Percentiles rank a stretch among this genome's conserved stretches.
phyloP scores from a whole-genome alignment of 139 green algal species.

The Diplosphaera chodatii region DNA sequence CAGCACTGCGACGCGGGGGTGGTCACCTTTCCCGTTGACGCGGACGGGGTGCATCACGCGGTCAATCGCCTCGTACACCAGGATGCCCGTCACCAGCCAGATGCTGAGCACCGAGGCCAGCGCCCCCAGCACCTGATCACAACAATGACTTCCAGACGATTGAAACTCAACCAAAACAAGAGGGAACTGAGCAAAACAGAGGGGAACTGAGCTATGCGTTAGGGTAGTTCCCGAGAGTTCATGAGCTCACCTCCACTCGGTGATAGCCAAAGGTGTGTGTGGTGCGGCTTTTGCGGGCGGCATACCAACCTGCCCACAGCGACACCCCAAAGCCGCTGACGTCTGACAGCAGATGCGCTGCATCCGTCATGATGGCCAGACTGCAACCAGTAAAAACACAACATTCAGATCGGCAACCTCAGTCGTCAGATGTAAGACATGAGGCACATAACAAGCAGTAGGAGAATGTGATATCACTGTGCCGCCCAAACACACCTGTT shows the following conservation, averaged over 20 bases:
- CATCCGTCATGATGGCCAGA: slow-evolving; percentile 91
- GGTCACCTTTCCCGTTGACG: slow-evolving; percentile 74
- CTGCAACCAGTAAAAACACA: slow-evolving; percentile 28
- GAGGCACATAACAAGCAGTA: too few relatives aligned
- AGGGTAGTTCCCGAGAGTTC: slow-evolving; percentile 40
- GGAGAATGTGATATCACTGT: too few relatives aligned
- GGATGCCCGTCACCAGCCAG: slow-evolving; percentile 83
- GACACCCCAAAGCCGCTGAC: slow-evolving; percentile 77
- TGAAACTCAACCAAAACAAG: too few relatives aligned
- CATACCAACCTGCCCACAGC: slow-evolving; percentile 55
- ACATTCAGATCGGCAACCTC: too few relatives aligned
- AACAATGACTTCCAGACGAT: too few relatives aligned
- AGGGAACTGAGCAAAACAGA: too few relatives aligned
- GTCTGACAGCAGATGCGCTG: slow-evolving; percentile 92
- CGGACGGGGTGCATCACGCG: slow-evolving; percentile 49
- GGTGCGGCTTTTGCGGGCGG: slow-evolving; percentile 4
- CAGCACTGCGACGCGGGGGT: too few relatives aligned
- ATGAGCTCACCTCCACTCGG: slow-evolving; percentile 74
- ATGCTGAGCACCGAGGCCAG: slow-evolving; percentile 79
- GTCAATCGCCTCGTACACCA: slow-evolving; percentile 81
- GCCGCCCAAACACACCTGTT: slow-evolving; percentile 35
- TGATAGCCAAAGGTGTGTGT: slow-evolving; percentile 61
- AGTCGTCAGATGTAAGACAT: too few relatives aligned
- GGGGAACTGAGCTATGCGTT: too few relatives aligned
- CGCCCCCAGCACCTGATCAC: slow-evolving; percentile 76